phyloP scores from a whole-genome alignment of 2,329 filamentous ascomycete genomes.

The Trichoderma atroviride region DNA sequence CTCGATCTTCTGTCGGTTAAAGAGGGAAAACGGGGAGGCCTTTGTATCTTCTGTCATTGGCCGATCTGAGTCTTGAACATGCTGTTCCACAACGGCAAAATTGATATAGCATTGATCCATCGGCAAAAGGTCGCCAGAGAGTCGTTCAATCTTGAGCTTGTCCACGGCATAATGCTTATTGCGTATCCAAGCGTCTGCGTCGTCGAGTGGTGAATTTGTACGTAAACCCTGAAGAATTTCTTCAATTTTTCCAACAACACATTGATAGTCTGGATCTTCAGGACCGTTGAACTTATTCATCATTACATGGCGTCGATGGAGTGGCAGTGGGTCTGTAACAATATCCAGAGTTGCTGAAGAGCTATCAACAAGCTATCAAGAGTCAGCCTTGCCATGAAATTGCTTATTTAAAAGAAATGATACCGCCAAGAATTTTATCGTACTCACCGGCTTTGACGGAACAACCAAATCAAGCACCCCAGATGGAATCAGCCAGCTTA shows the following conservation, averaged over 20 bases:
- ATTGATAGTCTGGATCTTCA: slow-evolving; percentile 28
- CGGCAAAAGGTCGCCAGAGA: slow-evolving; percentile 39
- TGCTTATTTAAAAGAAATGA: neutral
- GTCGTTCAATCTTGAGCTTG: slow-evolving; percentile 39
- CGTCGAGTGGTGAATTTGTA: neutral
- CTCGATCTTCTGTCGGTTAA: slow-evolving; percentile 35
- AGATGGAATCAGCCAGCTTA: too few relatives aligned
- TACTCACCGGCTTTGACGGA: too few relatives aligned
- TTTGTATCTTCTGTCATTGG: too few relatives aligned
- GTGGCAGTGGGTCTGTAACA: slow-evolving; percentile 31
- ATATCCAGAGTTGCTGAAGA: slow-evolving; percentile 34
- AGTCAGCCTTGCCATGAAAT: neutral
- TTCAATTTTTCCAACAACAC: slow-evolving; percentile 30
- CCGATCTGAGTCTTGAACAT: neutral
- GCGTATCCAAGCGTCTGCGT: slow-evolving; percentile 30
- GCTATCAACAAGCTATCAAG: slow-evolving; percentile 32
- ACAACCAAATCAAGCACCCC: too few relatives aligned
- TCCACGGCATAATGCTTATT: slow-evolving; percentile 32
- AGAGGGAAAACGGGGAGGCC: too few relatives aligned
- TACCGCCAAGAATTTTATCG: slow-evolving; percentile 29
- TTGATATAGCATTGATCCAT: slow-evolving; percentile 47
- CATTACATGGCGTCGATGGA: slow-evolving; percentile 32
- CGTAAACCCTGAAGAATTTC: slow-evolving; percentile 30
- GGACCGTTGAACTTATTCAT: slow-evolving; percentile 37
- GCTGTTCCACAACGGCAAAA: slow-evolving; percentile 40